Evolutionary conservation across 2,329 filamentous ascomycete species (phyloP), one percentile per base, ranked within the genome.

Genomic region (Penicillium freii): DNA sequence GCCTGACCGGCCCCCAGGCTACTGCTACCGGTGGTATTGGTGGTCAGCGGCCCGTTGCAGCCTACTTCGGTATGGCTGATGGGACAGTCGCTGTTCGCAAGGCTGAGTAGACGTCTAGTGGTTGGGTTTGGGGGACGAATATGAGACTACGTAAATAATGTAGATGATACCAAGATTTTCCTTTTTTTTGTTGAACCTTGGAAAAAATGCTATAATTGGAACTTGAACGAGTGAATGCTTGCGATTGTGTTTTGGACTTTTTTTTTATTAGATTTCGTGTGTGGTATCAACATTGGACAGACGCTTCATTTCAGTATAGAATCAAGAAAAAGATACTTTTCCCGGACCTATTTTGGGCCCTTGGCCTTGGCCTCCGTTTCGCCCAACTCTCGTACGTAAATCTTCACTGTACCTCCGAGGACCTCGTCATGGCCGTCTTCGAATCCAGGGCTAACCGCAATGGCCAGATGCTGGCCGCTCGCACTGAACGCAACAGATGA

Each of bases 1-100:
- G 93, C 4, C 72, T 87, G 68, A 92, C 93, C 59, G 93, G 93
- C 0, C 79, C 84, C 17, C 81, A 95, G 73, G 84, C 85, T 58
- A 84, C 83, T 42, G 79, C 82, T 54, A 79, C 82, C 57, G 81
- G 85, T 62, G 79, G 82, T 53, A 77, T 85, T 47, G 88, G 89
- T 47, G 92, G 90, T 0, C 91, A 97, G 78, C 96, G 93, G 78
- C 94, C 94, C 0, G 83, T 97, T 13, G 92, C 92, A 29, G 92
- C 91, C 25, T 99, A 97, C 78, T 99, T 97, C 76, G 94, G 94
- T 36, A 90, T 94, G 85, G 84, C 88, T 44, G 89, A 91, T 69
- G 90, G 90, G 4, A 81, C 79, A 11, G 87, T 90, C 15, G 77
- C 87, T 67, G 79, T 87, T 47, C 71, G 80, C 62, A 74, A 71